A percentile compares a stretch with the other conserved stretches of the same genome.
Evolutionary conservation across 768 basidiomycete genomes (phyloP).

Genomic region (Tremella mesenterica): DNA sequence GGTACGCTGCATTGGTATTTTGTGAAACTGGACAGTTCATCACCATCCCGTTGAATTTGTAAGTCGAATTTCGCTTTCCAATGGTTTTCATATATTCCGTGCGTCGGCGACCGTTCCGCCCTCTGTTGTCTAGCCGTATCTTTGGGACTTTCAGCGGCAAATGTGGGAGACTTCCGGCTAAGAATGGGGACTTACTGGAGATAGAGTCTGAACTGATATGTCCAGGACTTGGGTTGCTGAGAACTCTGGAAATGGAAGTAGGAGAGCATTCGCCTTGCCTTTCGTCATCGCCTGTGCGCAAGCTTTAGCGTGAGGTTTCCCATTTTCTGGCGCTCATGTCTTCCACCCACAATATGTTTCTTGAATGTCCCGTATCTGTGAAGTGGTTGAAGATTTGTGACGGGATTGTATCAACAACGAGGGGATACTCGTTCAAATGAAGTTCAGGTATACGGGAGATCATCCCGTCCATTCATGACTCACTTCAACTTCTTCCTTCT

Average conservation of each 20-base stretch:
- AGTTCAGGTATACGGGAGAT: background rate
- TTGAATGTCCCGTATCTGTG: too few relatives aligned
- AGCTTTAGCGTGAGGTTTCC: constrained; percentile 4
- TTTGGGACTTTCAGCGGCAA: too few relatives aligned
- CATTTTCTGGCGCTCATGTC: too few relatives aligned
- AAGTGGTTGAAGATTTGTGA: too few relatives aligned
- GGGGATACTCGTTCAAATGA: background rate
- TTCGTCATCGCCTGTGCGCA: constrained; percentile 4
- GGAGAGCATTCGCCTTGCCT: background rate
- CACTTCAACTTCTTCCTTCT: too few relatives aligned
- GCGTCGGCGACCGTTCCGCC: too few relatives aligned
- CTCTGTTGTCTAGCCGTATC: too few relatives aligned
- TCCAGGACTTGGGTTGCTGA: constrained; percentile 7
- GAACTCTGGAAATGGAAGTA: constrained; percentile 7
- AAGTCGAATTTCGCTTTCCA: background rate
- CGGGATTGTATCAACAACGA: background rate
- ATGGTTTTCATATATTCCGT: background rate
- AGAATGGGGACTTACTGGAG: too few relatives aligned
- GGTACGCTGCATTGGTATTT: constrained; percentile 16
- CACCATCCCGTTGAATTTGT: constrained; percentile 3
- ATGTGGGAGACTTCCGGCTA: too few relatives aligned
- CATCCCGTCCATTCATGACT: background rate
- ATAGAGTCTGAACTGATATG: background rate
- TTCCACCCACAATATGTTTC: too few relatives aligned
- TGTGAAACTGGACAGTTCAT: constrained; percentile 14